A percentile compares a stretch with the other conserved stretches of the same genome.
Conservation (phyloP, 2,329 filamentous ascomycete species). For the Xylaria sp. region DNA sequence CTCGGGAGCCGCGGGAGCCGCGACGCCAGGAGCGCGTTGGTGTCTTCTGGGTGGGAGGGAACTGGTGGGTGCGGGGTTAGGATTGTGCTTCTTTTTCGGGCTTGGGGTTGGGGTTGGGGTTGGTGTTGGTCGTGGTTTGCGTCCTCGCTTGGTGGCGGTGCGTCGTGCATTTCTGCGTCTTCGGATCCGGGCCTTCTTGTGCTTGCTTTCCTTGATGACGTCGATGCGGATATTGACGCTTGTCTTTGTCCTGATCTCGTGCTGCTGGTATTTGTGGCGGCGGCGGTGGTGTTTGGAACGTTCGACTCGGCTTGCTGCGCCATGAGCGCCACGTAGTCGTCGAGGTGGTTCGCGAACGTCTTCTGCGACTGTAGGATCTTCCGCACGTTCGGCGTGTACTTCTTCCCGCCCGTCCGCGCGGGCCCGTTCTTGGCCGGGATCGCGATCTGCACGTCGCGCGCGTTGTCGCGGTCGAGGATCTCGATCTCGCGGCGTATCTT, state of each 20-base stretch:
- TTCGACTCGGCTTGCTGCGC: slow-evolving; percentile 29
- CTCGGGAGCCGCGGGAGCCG: slow-evolving; percentile 67
- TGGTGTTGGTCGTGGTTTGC: background rate
- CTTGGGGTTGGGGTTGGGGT: slow-evolving; percentile 23
- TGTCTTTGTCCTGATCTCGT: slow-evolving; percentile 14
- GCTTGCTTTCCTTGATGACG: slow-evolving; percentile 5
- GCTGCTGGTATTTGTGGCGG: background rate
- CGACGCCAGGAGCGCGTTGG: slow-evolving; percentile 67
- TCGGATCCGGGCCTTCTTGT: slow-evolving; percentile 9
- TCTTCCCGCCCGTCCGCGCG: slow-evolving; percentile 52
- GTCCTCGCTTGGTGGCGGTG: no score
- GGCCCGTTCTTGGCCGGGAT: slow-evolving; percentile 63
- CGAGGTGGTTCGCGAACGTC: slow-evolving; percentile 84
- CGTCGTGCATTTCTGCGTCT: slow-evolving; percentile 57
- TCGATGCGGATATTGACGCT: background rate
- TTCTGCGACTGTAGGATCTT: slow-evolving; percentile 84
- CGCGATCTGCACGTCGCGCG: slow-evolving; percentile 76
- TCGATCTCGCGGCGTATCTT: slow-evolving; percentile 84
- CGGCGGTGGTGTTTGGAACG: background rate
- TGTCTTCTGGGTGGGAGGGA: slow-evolving; percentile 54
- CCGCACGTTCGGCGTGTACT: slow-evolving; percentile 75
- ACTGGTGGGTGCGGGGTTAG: slow-evolving; percentile 32
- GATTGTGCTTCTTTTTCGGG: slow-evolving; percentile 45
- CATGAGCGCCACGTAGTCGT: slow-evolving; percentile 75
- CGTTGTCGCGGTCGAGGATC: slow-evolving; percentile 83